These are phyloP conservation scores for Fusarium sp. DNA, from an alignment of 2,329 filamentous ascomycete genomes.

Conservation along the genomic window DNA sequence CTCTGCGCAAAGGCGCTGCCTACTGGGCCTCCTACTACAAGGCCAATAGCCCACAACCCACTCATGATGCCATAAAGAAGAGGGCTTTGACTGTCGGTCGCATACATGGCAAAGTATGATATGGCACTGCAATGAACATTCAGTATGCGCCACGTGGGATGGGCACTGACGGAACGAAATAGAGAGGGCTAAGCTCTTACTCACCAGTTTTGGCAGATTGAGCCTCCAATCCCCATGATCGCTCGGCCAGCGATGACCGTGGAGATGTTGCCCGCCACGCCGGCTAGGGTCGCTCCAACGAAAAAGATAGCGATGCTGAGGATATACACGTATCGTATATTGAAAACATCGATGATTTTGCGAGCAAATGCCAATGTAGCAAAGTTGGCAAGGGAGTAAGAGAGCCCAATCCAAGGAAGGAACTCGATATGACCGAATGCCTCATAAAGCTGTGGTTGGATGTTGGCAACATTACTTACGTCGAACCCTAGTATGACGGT, in stretches of 20 bases:
- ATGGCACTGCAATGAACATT: not conserved
- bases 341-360: conserved; percentile 48
- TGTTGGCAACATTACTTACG: conserved; percentile 63
- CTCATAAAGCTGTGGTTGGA: conserved; percentile 69
- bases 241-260: conserved; percentile 1
- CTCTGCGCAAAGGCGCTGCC: conserved; percentile 49
- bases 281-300: not conserved
- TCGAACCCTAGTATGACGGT: conserved; percentile 53
- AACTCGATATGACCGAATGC: conserved; percentile 57
- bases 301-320: not conserved
- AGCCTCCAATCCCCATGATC: not conserved
- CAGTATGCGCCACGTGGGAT: too few relatives aligned
- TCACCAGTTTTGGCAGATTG: not conserved
- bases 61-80: not conserved
- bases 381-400: conserved; percentile 52
- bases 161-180: not conserved
- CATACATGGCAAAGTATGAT: not conserved
- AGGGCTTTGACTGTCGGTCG: not conserved
- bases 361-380: conserved; percentile 52
- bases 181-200: not conserved
- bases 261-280: not conserved
- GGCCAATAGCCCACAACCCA: conserved; percentile 1
- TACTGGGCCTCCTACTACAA: not conserved
- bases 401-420: conserved; percentile 56
- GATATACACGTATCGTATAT: not conserved